A percentile compares a stretch with the other conserved stretches of the same genome.
phyloP scores from a whole-genome alignment of 345 rosid genomes.

The Lagerstroemia speciosa region DNA sequence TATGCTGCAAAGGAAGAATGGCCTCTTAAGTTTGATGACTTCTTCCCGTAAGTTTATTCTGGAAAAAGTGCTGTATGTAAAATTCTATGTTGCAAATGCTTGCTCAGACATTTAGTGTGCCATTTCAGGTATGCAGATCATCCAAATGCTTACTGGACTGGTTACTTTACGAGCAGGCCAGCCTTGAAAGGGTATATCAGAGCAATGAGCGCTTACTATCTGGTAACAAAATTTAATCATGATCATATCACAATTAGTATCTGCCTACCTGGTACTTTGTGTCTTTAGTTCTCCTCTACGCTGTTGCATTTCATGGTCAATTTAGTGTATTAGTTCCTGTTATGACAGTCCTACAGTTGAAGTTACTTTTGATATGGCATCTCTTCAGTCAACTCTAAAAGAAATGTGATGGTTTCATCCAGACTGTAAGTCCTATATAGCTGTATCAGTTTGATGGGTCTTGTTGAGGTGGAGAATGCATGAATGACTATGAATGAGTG shows the following conservation, averaged over 20 bases:
- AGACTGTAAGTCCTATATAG: background rate
- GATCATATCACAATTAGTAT: background rate
- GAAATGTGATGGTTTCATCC: background rate
- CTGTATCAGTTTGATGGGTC: background rate
- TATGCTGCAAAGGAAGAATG: constrained; percentile 61
- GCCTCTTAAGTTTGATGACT: constrained; percentile 89
- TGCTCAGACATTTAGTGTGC: constrained; percentile 5
- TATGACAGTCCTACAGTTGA: background rate
- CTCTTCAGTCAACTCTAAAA: background rate
- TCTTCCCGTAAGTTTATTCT: constrained; percentile 68
- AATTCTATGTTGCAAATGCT: background rate
- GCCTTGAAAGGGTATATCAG: constrained; percentile 80
- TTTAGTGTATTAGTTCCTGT: background rate
- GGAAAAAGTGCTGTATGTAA: background rate
- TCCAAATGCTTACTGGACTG: constrained; percentile 94
- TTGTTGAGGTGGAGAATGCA: background rate
- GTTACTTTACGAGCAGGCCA: constrained; percentile 91
- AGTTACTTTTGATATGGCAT: background rate
- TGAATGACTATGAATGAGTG: background rate
- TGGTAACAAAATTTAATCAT: constrained; percentile 35
- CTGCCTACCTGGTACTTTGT: background rate
- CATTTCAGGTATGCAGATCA: constrained; percentile 73
- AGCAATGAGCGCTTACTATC: constrained; percentile 66
- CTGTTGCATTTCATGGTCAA: background rate
- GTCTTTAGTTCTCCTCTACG: background rate